These are phyloP conservation scores for Trametes elegans DNA, from an alignment of 768 basidiomycete species.

Conservation along the genomic window DNA sequence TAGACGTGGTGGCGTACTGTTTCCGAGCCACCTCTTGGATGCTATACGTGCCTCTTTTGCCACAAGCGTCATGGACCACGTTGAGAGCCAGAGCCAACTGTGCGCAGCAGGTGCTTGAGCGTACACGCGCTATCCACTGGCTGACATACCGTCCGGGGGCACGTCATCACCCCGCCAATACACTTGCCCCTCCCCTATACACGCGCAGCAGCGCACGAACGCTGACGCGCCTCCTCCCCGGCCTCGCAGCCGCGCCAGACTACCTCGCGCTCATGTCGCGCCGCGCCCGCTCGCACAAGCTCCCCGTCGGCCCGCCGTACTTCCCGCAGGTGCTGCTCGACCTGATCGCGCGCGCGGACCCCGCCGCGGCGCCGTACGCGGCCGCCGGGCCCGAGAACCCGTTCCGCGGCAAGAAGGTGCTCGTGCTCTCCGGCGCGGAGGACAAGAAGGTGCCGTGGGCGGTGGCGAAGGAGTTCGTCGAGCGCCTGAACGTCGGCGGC, in stretches of 20 bases:
- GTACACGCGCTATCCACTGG: too few species aligned
- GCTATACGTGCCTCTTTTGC: too few species aligned
- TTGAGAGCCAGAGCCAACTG: too few species aligned
- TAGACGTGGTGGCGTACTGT: not conserved
- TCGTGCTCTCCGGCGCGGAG: slow-evolving; percentile 64
- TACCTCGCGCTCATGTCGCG: slow-evolving; percentile 52
- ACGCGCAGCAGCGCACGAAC: too few species aligned
- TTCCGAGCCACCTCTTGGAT: too few species aligned
- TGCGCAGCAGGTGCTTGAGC: too few species aligned
- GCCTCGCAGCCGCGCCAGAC: slow-evolving; percentile 72
- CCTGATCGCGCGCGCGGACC: slow-evolving; percentile 47
- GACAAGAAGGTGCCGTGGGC: slow-evolving; percentile 69
- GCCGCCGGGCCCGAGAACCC: slow-evolving; percentile 45
- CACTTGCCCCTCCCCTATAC: too few species aligned
- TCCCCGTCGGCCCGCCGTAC: slow-evolving; percentile 49
- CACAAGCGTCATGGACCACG: too few species aligned
- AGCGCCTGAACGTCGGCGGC: slow-evolving; percentile 50
- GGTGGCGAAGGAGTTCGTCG: slow-evolving; percentile 55
- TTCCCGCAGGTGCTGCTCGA: slow-evolving; percentile 54
- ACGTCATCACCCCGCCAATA: too few species aligned
- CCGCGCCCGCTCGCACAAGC: slow-evolving; percentile 47
- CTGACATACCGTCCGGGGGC: too few species aligned
- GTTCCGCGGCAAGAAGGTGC: slow-evolving; percentile 69
- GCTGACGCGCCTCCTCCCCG: slow-evolving; percentile 26
- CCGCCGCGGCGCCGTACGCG: slow-evolving; percentile 42